phyloP scores from a whole-genome alignment of 2,329 filamentous ascomycete species.

The Alternaria postmessia region DNA sequence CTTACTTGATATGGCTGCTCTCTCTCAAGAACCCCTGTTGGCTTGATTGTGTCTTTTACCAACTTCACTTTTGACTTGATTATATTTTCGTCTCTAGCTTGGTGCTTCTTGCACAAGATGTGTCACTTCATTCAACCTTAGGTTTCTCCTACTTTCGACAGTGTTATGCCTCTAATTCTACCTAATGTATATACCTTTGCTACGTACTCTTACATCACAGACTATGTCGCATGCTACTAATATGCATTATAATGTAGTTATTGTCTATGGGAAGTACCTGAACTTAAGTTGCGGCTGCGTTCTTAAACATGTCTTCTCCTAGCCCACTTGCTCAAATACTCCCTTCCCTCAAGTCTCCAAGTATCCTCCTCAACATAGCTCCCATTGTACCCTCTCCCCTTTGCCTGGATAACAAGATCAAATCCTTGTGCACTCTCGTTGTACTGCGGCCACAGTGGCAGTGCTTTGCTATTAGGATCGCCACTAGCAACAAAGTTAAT shows the following conservation, averaged over 20 bases:
- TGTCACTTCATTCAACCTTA: not conserved
- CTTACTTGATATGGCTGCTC: not conserved
- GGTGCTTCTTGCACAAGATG: not conserved
- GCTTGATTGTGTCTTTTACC: not conserved
- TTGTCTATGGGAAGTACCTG: not conserved
- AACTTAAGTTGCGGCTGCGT: not conserved
- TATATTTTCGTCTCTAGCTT: not conserved
- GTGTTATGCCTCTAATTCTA: not conserved
- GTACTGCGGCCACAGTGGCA: slow-evolving; percentile 55
- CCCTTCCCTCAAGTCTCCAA: slow-evolving; percentile 55
- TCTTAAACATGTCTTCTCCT: slow-evolving; percentile 48
- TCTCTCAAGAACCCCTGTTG: not conserved
- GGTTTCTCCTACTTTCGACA: not conserved
- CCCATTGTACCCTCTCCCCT: slow-evolving; percentile 52
- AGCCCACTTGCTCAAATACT: slow-evolving; percentile 48
- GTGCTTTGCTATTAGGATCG: slow-evolving; percentile 48
- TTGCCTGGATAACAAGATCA: slow-evolving; percentile 58
- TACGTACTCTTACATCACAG: not conserved
- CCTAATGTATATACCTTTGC: not conserved
- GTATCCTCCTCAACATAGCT: slow-evolving; percentile 54
- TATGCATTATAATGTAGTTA: not conserved
- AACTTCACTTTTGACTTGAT: not conserved
- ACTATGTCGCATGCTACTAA: no score
- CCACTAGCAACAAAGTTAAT: slow-evolving; percentile 54
- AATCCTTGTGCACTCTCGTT: slow-evolving; percentile 44